Evolutionary conservation across 2,329 filamentous ascomycete species (phyloP).

Genomic region (Triangularia verruculosa): DNA sequence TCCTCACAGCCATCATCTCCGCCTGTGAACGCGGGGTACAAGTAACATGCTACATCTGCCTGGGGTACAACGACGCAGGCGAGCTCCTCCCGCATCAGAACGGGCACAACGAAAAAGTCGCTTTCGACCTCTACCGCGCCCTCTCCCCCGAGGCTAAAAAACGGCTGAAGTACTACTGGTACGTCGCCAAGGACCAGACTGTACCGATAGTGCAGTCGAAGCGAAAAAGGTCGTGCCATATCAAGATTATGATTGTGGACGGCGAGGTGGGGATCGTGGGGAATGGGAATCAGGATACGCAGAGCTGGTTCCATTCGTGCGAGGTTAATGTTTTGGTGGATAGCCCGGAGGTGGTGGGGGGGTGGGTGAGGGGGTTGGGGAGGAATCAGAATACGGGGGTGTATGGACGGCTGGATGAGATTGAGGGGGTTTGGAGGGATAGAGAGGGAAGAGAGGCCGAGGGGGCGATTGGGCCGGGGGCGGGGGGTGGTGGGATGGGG

Average conservation of each 20-base stretch:
- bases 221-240: slow-evolving; percentile 67
- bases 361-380: slow-evolving; percentile 55
- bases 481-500: slow-evolving; percentile 52
- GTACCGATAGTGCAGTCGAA: slow-evolving; percentile 63
- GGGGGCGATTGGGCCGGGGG: slow-evolving; percentile 45
- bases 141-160: slow-evolving; percentile 49
- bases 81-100: slow-evolving; percentile 61
- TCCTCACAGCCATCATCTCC: slow-evolving; percentile 60
- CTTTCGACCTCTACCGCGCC: slow-evolving; percentile 51
- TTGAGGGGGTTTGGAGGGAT: slow-evolving; percentile 63
- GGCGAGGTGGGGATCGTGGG: slow-evolving; percentile 67
- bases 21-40: slow-evolving; percentile 66
- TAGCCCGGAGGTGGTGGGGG: slow-evolving; percentile 55
- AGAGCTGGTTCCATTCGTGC: slow-evolving; percentile 75
- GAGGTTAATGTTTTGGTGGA: slow-evolving; percentile 77
- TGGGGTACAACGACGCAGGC: slow-evolving; percentile 78
- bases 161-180: slow-evolving; percentile 62
- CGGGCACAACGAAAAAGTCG: slow-evolving; percentile 28
- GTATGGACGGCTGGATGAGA: slow-evolving; percentile 51
- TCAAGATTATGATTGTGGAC: slow-evolving; percentile 76
- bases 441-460: slow-evolving; percentile 45
- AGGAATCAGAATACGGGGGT: slow-evolving; percentile 61
- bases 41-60: slow-evolving; percentile 68
- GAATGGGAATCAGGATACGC: slow-evolving; percentile 77
- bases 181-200: slow-evolving; percentile 71